Conservation (phyloP, 2,329 filamentous ascomycete genomes). For the Penicillium vulpinum region DNA sequence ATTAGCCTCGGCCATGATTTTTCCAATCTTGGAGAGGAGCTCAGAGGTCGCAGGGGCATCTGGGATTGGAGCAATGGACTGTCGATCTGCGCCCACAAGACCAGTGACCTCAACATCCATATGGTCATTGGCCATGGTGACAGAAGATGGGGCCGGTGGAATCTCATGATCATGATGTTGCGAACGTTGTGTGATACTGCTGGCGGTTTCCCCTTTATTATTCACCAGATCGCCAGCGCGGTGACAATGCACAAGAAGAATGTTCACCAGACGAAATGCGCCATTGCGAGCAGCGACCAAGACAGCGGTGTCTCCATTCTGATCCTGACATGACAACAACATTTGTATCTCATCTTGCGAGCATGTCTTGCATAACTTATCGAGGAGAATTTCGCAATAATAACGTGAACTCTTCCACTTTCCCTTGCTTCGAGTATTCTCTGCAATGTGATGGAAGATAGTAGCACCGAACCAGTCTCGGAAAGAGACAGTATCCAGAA, state of each 20-base stretch:
- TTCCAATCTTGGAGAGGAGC: constrained; percentile 67
- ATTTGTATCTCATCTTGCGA: constrained; percentile 74
- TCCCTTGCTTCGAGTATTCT: constrained; percentile 79
- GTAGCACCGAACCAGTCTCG: constrained; percentile 80
- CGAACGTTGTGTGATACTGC: constrained; percentile 73
- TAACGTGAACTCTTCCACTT: constrained; percentile 89
- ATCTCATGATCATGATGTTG: constrained; percentile 69
- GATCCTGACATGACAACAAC: constrained; percentile 78
- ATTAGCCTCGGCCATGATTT: constrained; percentile 70
- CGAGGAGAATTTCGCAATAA: constrained; percentile 88
- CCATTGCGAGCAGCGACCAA: constrained; percentile 82
- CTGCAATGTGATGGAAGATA: constrained; percentile 91
- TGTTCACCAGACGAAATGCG: constrained; percentile 72
- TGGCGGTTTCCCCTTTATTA: constrained; percentile 75
- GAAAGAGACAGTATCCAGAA: constrained; percentile 77
- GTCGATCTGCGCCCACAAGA: constrained; percentile 32
- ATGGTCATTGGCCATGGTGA: constrained; percentile 43
- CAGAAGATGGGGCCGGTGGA: constrained; percentile 70
- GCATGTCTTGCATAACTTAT: constrained; percentile 77
- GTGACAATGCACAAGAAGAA: constrained; percentile 73
- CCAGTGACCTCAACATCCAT: constrained; percentile 30
- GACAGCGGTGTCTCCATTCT: constrained; percentile 87
- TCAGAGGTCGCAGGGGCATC: constrained; percentile 62
- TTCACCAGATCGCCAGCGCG: constrained; percentile 77
- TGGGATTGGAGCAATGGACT: constrained; percentile 38